Evolutionary conservation across 768 basidiomycete species (phyloP), one percentile per base, ranked within the genome.

Genomic region (Xanthoconium stramineum): DNA sequence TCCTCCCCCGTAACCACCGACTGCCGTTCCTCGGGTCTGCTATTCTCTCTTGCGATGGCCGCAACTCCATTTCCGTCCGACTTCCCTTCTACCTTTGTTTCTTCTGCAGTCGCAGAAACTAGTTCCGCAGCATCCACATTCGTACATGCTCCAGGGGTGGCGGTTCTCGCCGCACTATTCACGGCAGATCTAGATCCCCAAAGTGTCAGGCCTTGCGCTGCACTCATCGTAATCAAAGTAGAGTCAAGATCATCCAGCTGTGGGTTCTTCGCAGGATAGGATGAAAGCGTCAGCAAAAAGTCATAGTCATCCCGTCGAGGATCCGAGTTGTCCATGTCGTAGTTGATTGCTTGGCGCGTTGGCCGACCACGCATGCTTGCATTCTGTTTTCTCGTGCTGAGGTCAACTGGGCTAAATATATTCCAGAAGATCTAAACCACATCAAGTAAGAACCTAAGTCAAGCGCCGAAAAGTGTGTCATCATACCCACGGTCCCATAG

Each of bases 401-500:
- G 56, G 30, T 72, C 71, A 35, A 72, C 66, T 30, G 71, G 76
- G 38, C 72, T 72, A 49, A 70, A 71, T 59, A 80, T 76, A 52
- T 75, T 75, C 67, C 73, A 78, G 32, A 78, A 68, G 5, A 83
- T 75, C 82, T 84, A 51, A 20, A 53, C 40, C 48, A 35, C 42
- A 33, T 46, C 17, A 12, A 45, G 32, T 52, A 29, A 66, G 36
- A 37, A 43, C 33, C 40, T 19, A n/a, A 43, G 29, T 17, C 44
- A 13, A 46, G 20, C 30, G 33, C 9, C 32, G 47, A 50, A 58
- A 10, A 40, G 17, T 3, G 28, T 45, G 28, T 28, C 33, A 60
- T 45, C 79, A 58, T 65, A 86, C 88, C 83, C 80, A 82, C 56
- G 78, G 78, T 13, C 76, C 79, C 37, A 88, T 65, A 42, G 64